Evolutionary conservation across 371 early-diverging fungal species (phyloP).

Genomic region (Mucor sp.): DNA sequence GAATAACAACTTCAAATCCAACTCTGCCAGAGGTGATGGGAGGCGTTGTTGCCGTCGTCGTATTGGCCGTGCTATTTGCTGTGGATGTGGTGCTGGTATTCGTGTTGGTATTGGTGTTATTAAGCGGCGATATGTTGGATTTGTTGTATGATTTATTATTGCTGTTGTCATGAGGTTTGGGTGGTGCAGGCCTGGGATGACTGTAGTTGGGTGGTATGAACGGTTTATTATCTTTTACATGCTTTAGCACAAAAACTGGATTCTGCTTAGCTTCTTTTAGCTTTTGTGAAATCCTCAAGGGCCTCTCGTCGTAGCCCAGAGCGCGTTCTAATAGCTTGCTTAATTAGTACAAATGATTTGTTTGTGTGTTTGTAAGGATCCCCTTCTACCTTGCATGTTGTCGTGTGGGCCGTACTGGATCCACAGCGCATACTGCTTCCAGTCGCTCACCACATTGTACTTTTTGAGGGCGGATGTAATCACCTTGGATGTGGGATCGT

Average conservation of each 20-base stretch:
- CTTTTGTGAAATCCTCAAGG: constrained; percentile 77
- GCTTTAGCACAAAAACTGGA: constrained; percentile 80
- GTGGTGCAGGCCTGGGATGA: constrained; percentile 19
- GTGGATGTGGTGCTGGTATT: neutral
- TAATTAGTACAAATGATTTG: constrained; percentile 8
- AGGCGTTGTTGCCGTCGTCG: constrained; percentile 5
- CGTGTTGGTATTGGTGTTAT: constrained; percentile 8
- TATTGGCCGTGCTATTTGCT: constrained; percentile 6
- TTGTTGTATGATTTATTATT: constrained; percentile 1
- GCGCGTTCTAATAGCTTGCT: constrained; percentile 59
- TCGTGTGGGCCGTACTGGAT: constrained; percentile 66
- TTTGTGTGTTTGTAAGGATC: neutral
- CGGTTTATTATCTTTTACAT: constrained; percentile 67
- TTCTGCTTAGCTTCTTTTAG: constrained; percentile 76
- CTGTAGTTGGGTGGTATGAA: constrained; percentile 35
- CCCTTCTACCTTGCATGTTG: constrained; percentile 36
- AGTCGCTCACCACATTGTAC: constrained; percentile 89
- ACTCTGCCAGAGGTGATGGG: constrained; percentile 41
- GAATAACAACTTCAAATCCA: constrained; percentile 45
- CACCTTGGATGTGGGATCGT: constrained; percentile 86
- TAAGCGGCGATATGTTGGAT: constrained; percentile 1
- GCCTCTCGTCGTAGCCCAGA: constrained; percentile 83
- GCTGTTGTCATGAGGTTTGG: constrained; percentile 10
- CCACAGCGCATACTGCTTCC: constrained; percentile 86
- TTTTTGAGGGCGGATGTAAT: constrained; percentile 86